Percentiles rank a stretch among this genome's conserved stretches.
phyloP scores from a whole-genome alignment of 495 filamentous ascomycete species.

The Penicillium atrosanguineum region DNA sequence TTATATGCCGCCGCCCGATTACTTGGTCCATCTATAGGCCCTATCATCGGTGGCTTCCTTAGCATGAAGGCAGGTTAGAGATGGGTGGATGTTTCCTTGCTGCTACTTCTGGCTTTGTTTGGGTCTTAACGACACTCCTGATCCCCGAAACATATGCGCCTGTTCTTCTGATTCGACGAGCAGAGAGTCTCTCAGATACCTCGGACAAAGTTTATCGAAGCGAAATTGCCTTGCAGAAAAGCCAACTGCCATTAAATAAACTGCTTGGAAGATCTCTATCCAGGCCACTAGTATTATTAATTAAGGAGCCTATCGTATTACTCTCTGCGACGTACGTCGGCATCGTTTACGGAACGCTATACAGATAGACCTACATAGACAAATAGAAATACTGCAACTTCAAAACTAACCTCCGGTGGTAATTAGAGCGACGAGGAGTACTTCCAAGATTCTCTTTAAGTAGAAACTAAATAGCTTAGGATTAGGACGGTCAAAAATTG shows the following conservation, averaged over 20 bases:
- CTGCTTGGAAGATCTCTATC: constrained; percentile 36
- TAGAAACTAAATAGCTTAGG: too few relatives aligned
- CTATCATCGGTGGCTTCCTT: constrained; percentile 56
- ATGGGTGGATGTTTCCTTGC: constrained; percentile 58
- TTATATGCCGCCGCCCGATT: constrained; percentile 63
- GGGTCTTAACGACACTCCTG: constrained; percentile 44
- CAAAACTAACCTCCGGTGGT: too few relatives aligned
- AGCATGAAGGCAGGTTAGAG: constrained; percentile 55
- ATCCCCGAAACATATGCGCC: constrained; percentile 59
- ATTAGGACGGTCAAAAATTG: too few relatives aligned
- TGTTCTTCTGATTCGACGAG: constrained; percentile 49
- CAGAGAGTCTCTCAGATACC: constrained; percentile 43
- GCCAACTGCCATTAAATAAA: constrained; percentile 23
- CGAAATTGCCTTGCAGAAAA: constrained; percentile 35
- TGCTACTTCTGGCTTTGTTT: constrained; percentile 43
- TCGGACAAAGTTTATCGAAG: constrained; percentile 51
- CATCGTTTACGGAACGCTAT: constrained; percentile 68
- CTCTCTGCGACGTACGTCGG: constrained; percentile 66
- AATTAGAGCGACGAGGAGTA: too few relatives aligned
- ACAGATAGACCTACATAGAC: too few relatives aligned
- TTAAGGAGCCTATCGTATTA: constrained; percentile 54
- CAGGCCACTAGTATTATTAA: constrained; percentile 40
- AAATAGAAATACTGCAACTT: too few relatives aligned
- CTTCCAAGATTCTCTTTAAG: too few relatives aligned
- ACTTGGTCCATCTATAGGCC: constrained; percentile 43